Conservation (phyloP, 495 filamentous ascomycete species). For the Xylaria castorea region DNA sequence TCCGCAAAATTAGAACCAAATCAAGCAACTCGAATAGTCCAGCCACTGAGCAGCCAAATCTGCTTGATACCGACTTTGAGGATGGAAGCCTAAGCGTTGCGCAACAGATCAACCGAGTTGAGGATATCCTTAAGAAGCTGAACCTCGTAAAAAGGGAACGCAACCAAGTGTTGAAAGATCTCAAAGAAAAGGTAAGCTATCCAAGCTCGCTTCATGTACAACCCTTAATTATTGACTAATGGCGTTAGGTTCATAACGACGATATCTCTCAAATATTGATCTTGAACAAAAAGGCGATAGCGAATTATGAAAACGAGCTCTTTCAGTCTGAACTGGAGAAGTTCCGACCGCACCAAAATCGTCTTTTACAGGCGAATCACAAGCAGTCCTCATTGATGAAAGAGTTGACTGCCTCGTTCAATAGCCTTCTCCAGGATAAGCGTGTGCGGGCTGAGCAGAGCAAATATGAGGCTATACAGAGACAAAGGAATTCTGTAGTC, state of each 20-base stretch:
- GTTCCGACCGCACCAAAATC: slow-evolving; percentile 90
- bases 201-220: not conserved
- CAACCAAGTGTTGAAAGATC: slow-evolving; percentile 88
- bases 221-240: slow-evolving; percentile 21
- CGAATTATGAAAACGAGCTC: slow-evolving; percentile 85
- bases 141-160: slow-evolving; percentile 91
- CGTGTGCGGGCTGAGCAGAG: slow-evolving; percentile 91
- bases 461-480: slow-evolving; percentile 87
- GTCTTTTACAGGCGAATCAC: slow-evolving; percentile 88
- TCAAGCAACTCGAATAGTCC: slow-evolving; percentile 64
- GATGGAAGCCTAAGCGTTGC: slow-evolving; percentile 79
- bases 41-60: slow-evolving; percentile 68
- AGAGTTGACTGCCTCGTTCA: slow-evolving; percentile 88
- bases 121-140: slow-evolving; percentile 89
- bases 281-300: slow-evolving; percentile 92
- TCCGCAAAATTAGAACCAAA: slow-evolving; percentile 67
- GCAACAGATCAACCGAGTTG: slow-evolving; percentile 87
- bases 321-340: slow-evolving; percentile 97
- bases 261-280: slow-evolving; percentile 98
- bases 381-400: slow-evolving; percentile 95
- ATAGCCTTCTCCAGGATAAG: slow-evolving; percentile 89
- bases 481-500: slow-evolving; percentile 81
- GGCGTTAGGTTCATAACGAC: slow-evolving; percentile 81
- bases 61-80: slow-evolving; percentile 90
- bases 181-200: slow-evolving; percentile 87